Evolutionary conservation across 768 basidiomycete genomes (phyloP).

Genomic region (Mycena indigotica): DNA sequence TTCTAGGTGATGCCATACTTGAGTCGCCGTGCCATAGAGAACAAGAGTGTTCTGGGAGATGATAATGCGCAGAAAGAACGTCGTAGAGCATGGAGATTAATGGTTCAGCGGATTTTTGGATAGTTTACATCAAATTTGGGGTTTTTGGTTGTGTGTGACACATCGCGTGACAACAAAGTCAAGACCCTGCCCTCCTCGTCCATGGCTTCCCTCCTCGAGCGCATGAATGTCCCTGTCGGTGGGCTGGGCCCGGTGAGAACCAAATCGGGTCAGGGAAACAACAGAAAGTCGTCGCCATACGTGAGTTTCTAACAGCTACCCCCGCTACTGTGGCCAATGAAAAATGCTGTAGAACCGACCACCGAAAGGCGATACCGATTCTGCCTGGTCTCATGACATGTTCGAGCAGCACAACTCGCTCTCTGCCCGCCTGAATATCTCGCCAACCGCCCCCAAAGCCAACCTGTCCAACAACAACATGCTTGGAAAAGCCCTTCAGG

Average conservation of each 20-base stretch:
- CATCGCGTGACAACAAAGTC: too few relatives aligned
- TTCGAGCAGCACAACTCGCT: constrained; percentile 65
- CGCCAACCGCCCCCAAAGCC: constrained; percentile 51
- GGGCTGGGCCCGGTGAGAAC: constrained; percentile 51
- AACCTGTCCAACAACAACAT: constrained; percentile 44
- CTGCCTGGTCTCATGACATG: constrained; percentile 73
- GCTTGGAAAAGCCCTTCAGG: constrained; percentile 63
- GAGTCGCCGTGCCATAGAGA: constrained; percentile 86
- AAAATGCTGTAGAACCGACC: constrained; percentile 47
- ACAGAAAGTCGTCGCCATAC: constrained; percentile 52
- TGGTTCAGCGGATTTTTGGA: constrained; percentile 47
- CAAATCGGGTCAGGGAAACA: constrained; percentile 36
- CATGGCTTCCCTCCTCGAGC: constrained; percentile 64
- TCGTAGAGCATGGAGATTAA: constrained; percentile 52
- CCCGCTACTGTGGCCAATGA: constrained; percentile 35
- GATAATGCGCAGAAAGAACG: constrained; percentile 70
- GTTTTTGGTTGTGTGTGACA: not conserved
- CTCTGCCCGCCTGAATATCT: constrained; percentile 54
- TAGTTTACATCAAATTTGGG: too few relatives aligned
- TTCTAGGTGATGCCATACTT: constrained; percentile 86
- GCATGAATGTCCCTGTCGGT: constrained; percentile 48
- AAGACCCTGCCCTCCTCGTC: too few relatives aligned
- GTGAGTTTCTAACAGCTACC: constrained; percentile 41
- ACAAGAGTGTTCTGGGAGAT: constrained; percentile 81
- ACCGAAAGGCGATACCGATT: constrained; percentile 68